phyloP scores from a whole-genome alignment of 805 yeast species.

The Myxozyma nipponensis region DNA sequence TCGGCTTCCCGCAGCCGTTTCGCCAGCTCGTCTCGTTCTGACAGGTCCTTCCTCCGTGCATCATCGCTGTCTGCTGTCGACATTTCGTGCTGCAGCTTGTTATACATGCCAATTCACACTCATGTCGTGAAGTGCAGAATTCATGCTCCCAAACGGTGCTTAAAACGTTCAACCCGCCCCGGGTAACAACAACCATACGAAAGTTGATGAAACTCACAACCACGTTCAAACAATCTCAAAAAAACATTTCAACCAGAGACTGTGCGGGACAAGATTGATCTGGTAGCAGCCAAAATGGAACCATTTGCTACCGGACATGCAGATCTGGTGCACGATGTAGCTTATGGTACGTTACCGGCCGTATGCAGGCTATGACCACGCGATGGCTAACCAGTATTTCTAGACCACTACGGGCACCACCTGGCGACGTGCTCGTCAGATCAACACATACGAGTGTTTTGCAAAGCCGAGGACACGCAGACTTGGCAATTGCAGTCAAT shows the following conservation, averaged over 20 bases:
- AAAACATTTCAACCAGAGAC: too few species aligned
- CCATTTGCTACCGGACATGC: conserved; percentile 90
- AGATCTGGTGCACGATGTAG: conserved; percentile 84
- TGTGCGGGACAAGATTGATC: neutral
- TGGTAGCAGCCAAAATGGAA: too few species aligned
- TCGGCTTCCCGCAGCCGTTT: conserved; percentile 30
- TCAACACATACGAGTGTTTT: conserved; percentile 87
- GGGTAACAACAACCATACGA: too few species aligned
- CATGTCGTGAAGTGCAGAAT: too few species aligned
- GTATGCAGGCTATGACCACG: neutral
- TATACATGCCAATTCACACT: too few species aligned
- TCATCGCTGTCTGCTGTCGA: conserved; percentile 6
- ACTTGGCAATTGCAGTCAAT: conserved; percentile 82
- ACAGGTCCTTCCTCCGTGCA: conserved; percentile 28
- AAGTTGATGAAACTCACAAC: too few species aligned
- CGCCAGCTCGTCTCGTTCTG: conserved; percentile 37
- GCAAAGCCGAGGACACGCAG: conserved; percentile 54
- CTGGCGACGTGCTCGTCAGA: conserved; percentile 94
- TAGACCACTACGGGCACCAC: conserved; percentile 80
- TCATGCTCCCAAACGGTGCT: too few species aligned
- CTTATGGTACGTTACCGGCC: conserved; percentile 49
- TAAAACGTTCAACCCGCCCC: too few species aligned
- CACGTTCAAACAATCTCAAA: neutral
- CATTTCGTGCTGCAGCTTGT: neutral
- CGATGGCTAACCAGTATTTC: neutral